Base-by-base conservation (phyloP, 257 asterid genomes). In the Scutellaria barbata region DNA sequence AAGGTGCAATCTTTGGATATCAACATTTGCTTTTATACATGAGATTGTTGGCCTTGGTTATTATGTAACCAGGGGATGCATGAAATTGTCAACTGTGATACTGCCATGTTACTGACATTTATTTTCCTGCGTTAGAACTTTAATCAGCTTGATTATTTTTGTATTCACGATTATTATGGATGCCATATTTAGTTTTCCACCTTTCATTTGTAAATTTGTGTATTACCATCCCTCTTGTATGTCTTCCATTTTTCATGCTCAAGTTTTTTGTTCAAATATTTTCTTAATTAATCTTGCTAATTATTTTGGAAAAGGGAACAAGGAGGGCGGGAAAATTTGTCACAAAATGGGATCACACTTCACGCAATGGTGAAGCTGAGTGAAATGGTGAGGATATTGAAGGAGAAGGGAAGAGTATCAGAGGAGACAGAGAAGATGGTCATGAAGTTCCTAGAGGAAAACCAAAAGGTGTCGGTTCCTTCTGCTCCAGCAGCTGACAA, bases 241-340 rank as follows among this genome's bases (percentile, higher is more conserved):
- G 25, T 22, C 25, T 22, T 30, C 35, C 35, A 30, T 30, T 2
- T 30, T 30, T 3, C 35, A 30, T 30, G 35, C 4, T 30, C 35
- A 30, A 30, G 35, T 30, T 30, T 30, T 30, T 30, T 1, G 3
- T 30, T 1, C 0, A 30, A 30, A 30, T 30, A 30, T 30, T 3
- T 30, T 30, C 35, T 30, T 3, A 30, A 30, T 30, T 30, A 30
- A 67, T 73, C 37, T 57, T 63, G 71, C 50, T 57, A 46, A 58
- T 64, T 13, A 69, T 69, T 69, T 71, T 67, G 51, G 61, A 81
- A 67, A 75, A 92, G 99, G 89, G 99, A 94, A 71, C 99, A 94
- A 83, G 99, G 97, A 61, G 99, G 97, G 57, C 83, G 96, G 82
- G 96, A 91, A 79, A 94, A 88, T 77, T 86, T 94, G 82, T 96